Base-by-base conservation (phyloP, 192 early-diverging fungal species). In the Glomus cerebriforme region DNA sequence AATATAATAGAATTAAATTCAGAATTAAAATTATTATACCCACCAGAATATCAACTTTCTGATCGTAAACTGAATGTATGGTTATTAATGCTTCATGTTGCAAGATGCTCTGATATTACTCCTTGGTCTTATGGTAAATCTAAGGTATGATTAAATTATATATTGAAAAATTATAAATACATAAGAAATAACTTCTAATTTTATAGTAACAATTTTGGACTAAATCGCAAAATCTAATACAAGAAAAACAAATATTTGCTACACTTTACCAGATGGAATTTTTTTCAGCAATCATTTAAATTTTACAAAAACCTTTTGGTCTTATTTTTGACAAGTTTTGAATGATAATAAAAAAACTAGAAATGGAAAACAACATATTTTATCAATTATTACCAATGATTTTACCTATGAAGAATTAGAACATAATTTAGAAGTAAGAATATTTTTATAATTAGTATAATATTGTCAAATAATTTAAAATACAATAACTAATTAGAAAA, bases 381-480 rank as follows among this genome's bases (percentile, higher is more conserved):
- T n/a, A n/a, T n/a, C n/a, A n/a, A n/a, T n/a, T n/a, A n/a, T n/a
- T n/a, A n/a, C n/a, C 12, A 64, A 64, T 32, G 60, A 63, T 27
- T 63, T 63, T 63, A 63, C n/a, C 5, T 63, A 63, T 63, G 8
- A 63, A 63, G 60, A 63, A 63, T 27, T 63, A 27, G n/a, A 63
- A 27, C 7, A 63, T 26, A 63, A 63, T 63, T 26, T 63, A 26
- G 24, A 39, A 7, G 37, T 39, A 39, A 39, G 37, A 39, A 39
- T 39, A 39, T 39, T 7, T 39, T 39, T 39, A 39, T 39, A 39
- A 39, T 39, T 39, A 39, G 37, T 7, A 39, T 39, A 39, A 39
- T 39, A 39, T 39, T 39, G 7, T 39, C 37, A 39, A 39, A n/a
- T n/a, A n/a, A n/a, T n/a, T n/a, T n/a, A n/a, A n/a, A n/a, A n/a